Base-by-base conservation (phyloP, 495 filamentous ascomycete genomes). In the Xanthoparmelia taractica region DNA sequence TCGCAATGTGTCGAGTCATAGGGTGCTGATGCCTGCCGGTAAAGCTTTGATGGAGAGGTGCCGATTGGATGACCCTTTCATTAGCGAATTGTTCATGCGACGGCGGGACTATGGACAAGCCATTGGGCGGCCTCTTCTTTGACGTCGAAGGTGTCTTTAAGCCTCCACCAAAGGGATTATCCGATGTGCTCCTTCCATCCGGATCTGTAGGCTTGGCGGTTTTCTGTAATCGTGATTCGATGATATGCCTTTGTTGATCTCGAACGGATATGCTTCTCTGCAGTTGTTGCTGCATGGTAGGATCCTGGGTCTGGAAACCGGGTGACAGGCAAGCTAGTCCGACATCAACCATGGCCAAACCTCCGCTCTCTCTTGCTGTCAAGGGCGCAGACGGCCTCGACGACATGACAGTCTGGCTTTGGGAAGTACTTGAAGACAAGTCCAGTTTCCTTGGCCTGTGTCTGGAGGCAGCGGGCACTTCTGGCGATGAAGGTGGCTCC, bases 41-140 rank as follows among this genome's bases (percentile, higher is more conserved):
- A 73, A 98, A 98, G 18, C 90, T 92, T 73, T 96, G 92, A 70
- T 96, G 83, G n/a, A 98, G 79, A 18, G 94, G 94, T 4, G 94
- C 94, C 8, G 94, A 98, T 76, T 98, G 94, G 61, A 98, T 93
- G 36, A 98, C 92, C 61, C 94, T 82, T 76, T 98, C 94, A 70
- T 94, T 87, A 58, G 94, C 92, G 69, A 98, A 98, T 55, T 95
- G 90, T 61, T 92, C 85, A 66, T 95, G 91, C n/a, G 92, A 91
- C 0, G 94, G 94, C 20, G 94, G 91, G n/a, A 93, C 88, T 65
- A 98, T 98, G 59, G 92, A 94, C 58, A 98, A 77, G 57, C 93
- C 93, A 20, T 91, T 90, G 47, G 94, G 93, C 43, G 91, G 87
- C 68, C 85, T 77, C 82, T 92, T 82, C 82, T 92, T 81, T 75